phyloP scores from a whole-genome alignment of 768 basidiomycete species.

The Harrya chromipes region DNA sequence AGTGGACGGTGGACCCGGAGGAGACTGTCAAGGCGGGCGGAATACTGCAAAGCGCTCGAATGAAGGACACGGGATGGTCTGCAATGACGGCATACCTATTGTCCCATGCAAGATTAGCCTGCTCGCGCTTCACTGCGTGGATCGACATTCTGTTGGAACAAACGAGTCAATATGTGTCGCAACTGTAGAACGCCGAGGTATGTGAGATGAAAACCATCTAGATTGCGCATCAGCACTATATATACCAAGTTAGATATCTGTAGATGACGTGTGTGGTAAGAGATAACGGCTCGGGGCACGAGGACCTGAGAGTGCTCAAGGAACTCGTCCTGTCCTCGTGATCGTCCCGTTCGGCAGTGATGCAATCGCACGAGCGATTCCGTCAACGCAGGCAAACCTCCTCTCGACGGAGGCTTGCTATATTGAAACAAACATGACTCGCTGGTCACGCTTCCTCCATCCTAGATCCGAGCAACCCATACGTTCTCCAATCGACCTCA shows the following conservation, averaged over 20 bases:
- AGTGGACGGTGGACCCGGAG: constrained; percentile 53
- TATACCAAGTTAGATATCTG: constrained; percentile 6
- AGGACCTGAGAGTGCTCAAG: background rate
- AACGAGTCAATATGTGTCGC: no score
- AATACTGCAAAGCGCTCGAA: constrained; percentile 36
- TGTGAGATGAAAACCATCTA: background rate
- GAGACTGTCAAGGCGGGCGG: constrained; percentile 46
- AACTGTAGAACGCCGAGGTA: background rate
- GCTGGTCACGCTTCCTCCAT: background rate
- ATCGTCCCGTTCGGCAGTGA: background rate
- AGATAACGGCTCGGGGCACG: background rate
- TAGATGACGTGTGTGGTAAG: background rate
- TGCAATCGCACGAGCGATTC: background rate
- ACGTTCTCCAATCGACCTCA: constrained; percentile 37
- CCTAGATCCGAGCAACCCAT: constrained; percentile 10
- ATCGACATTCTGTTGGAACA: constrained; percentile 39
- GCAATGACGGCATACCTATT: constrained; percentile 41
- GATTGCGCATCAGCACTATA: constrained; percentile 12
- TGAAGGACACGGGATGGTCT: background rate
- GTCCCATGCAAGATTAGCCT: constrained; percentile 58
- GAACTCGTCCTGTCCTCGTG: background rate
- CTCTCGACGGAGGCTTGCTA: no score
- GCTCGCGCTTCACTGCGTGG: constrained; percentile 50
- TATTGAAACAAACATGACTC: no score
- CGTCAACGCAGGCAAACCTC: background rate